phyloP scores from a whole-genome alignment of 768 basidiomycete genomes.

The Mycena venus region DNA sequence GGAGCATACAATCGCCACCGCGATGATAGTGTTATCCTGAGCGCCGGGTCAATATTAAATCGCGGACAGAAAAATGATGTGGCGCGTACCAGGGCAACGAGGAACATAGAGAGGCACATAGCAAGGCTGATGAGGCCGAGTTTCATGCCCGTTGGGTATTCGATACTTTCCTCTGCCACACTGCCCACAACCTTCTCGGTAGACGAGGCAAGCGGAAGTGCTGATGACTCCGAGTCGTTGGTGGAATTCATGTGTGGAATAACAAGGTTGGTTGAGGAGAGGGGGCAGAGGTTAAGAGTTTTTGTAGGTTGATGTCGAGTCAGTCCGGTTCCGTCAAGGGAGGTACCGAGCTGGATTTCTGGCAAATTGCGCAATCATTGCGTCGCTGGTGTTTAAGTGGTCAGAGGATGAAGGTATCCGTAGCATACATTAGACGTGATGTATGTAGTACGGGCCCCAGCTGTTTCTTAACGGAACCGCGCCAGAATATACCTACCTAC shows the following conservation, averaged over 20 bases:
- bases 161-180: neutral
- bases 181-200: neutral
- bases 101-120: conserved; percentile 1
- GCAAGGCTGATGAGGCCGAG: conserved; percentile 13
- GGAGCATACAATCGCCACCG: neutral
- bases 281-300: too few relatives aligned
- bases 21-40: conserved; percentile 15
- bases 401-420: too few relatives aligned
- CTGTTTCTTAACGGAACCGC: too few relatives aligned
- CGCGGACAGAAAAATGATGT: neutral
- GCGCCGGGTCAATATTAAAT: neutral
- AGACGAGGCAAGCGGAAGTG: neutral
- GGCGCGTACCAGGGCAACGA: conserved; percentile 9
- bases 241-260: neutral
- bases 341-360: too few relatives aligned
- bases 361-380: too few relatives aligned
- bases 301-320: too few relatives aligned
- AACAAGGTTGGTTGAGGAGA: neutral
- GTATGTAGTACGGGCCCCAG: too few relatives aligned
- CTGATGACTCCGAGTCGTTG: too few relatives aligned
- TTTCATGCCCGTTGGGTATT: conserved; percentile 20
- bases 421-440: too few relatives aligned
- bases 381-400: too few relatives aligned
- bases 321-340: too few relatives aligned
- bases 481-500: too few relatives aligned